A percentile compares a stretch with the other conserved stretches of the same genome.
phyloP scores from a whole-genome alignment of 169 alveolate genomes.

The Eimeria necatrix region DNA sequence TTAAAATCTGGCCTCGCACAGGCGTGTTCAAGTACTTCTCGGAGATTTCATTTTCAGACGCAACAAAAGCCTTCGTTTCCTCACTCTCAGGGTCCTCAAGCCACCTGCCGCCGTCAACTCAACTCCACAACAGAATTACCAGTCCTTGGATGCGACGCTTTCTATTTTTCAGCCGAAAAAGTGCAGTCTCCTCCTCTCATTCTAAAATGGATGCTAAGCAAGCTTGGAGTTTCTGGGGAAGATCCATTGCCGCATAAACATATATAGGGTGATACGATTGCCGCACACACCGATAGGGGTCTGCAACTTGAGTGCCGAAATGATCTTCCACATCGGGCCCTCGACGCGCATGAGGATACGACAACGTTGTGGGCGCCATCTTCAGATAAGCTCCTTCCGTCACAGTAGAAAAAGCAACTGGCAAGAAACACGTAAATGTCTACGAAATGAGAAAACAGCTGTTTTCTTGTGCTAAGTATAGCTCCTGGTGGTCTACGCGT shows the following conservation, averaged over 20 bases:
- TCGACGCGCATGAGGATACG: slow-evolving; percentile 37
- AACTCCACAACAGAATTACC: background rate
- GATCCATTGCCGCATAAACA: background rate
- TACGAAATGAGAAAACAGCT: background rate
- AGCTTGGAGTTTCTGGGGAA: background rate
- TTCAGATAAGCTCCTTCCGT: background rate
- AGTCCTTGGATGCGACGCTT: background rate
- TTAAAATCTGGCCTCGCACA: background rate
- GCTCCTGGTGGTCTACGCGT: no score
- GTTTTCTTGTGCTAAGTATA: no score
- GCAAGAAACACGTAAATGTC: background rate
- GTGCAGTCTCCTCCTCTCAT: background rate
- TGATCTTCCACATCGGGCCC: slow-evolving; percentile 36
- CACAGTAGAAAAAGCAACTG: background rate
- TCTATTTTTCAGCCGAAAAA: background rate
- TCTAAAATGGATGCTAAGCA: background rate
- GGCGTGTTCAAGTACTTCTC: slow-evolving; percentile 53
- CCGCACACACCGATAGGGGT: slow-evolving; percentile 51
- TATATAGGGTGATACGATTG: background rate
- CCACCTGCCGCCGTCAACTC: slow-evolving; percentile 27
- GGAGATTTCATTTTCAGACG: slow-evolving; percentile 50
- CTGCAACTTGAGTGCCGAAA: slow-evolving; percentile 72
- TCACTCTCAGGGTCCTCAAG: slow-evolving; percentile 78
- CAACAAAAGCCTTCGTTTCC: slow-evolving; percentile 76
- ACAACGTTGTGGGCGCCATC: slow-evolving; percentile 11